Evolutionary conservation across 2,329 filamentous ascomycete species (phyloP), one percentile per base, ranked within the genome.

Genomic region (Plectosphaerella cucumerina): DNA sequence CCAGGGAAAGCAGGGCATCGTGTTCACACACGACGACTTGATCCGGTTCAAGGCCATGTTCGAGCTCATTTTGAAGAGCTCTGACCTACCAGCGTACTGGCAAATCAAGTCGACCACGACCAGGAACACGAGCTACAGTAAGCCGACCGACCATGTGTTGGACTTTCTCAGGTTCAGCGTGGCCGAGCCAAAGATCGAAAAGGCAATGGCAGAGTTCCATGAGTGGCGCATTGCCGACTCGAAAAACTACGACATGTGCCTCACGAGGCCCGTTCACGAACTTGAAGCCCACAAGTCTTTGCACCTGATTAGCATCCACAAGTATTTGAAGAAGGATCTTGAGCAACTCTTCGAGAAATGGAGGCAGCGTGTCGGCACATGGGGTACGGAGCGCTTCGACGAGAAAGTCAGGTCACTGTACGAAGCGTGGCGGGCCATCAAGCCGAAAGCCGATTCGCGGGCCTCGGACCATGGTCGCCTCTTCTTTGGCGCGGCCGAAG

Each of bases 161-260:
- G 86, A 90, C 59, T 73, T 76, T 35, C 68, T 90, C 8, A 84
- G 80, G 55, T 86, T 83, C 17, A 55, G 64, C 0, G 69, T 84
- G 2, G 76, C 81, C 0, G 63, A 74, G 12, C 64, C 67, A 0
- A 62, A 64, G 0, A 70, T 82, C 10, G 61, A 70, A 0, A 42
- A 51, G 1, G 71, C 71, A 21, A 57, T 77, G 2, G 49, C 56
- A 0, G 49, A 62, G 0, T 57, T 62, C 0, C 57, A 60, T 1
- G 59, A 62, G 15, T n/a, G 22, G 20, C 46, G 37, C 8, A 20
- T 18, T 4, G 26, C 5, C 15, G 33, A 41, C 12, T 17, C 46
- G n/a, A 4, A 15, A 6, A 6, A 15, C 12, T 73, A 62, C 57
- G 74, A 78, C 31, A 35, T 54, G 1, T 70, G 76, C 44, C 54